phyloP scores from a whole-genome alignment of 1,284 basidiomycete genomes.

The Sutorius eximius region DNA sequence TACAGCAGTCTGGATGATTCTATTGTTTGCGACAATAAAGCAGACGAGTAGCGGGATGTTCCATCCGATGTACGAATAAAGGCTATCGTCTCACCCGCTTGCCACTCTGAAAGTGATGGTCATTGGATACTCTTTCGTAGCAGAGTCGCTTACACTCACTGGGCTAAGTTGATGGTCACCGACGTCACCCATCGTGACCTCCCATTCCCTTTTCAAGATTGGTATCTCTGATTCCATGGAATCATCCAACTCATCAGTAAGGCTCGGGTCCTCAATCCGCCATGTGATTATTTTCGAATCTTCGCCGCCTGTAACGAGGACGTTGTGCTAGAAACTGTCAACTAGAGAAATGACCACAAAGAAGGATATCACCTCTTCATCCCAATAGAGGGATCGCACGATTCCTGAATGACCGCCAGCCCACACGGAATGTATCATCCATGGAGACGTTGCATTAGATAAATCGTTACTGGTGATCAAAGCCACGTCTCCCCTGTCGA shows the following conservation, averaged over 20 bases:
- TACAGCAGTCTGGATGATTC: neutral
- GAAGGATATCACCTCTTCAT: slow-evolving; percentile 44
- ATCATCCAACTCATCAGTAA: slow-evolving; percentile 6
- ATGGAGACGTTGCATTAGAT: slow-evolving; percentile 39
- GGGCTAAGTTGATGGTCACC: neutral
- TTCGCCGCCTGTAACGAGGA: slow-evolving; percentile 63
- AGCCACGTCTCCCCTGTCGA: slow-evolving; percentile 57
- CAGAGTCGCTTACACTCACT: slow-evolving; percentile 21
- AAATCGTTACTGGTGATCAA: slow-evolving; percentile 47
- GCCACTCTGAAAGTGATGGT: slow-evolving; percentile 13
- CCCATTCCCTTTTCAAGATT: slow-evolving; percentile 28
- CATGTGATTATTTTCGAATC: slow-evolving; percentile 57
- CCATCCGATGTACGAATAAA: neutral
- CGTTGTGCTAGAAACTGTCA: slow-evolving; percentile 39
- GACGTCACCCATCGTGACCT: slow-evolving; percentile 20
- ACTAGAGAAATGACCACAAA: slow-evolving; percentile 3
- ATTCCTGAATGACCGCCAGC: slow-evolving; percentile 53
- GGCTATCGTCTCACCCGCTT: slow-evolving; percentile 25
- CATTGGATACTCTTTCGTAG: neutral
- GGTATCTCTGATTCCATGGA: slow-evolving; percentile 15
- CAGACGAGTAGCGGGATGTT: neutral
- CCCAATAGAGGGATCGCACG: slow-evolving; percentile 58
- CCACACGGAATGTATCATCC: slow-evolving; percentile 54
- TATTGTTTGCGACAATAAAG: neutral
- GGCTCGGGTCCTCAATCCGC: slow-evolving; percentile 30